Evolutionary conservation across 2,329 filamentous ascomycete genomes (phyloP).

Genomic region (Bimuria novae-zelandiae): DNA sequence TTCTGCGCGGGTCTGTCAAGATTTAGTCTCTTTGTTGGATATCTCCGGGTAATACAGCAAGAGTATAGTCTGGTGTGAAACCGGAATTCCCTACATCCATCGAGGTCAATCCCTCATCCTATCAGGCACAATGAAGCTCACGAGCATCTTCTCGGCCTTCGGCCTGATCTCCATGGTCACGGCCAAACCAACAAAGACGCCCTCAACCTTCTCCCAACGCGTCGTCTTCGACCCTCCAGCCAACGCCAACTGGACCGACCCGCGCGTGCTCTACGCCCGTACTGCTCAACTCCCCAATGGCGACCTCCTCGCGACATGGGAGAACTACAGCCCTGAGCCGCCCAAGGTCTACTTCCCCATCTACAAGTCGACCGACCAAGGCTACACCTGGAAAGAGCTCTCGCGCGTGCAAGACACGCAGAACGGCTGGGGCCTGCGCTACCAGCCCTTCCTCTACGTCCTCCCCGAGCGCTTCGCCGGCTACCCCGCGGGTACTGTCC

Average conservation of each 20-base stretch:
- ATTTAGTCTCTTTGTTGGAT: too few relatives aligned
- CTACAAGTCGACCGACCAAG: constrained; percentile 52
- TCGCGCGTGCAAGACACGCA: constrained; percentile 66
- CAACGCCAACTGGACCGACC: constrained; percentile 50
- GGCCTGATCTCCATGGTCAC: constrained; percentile 16
- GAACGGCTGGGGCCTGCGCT: constrained; percentile 68
- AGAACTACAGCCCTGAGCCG: constrained; percentile 57
- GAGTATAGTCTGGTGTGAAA: too few relatives aligned
- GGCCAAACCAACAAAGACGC: constrained; percentile 26
- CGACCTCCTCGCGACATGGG: constrained; percentile 58
- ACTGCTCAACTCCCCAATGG: constrained; percentile 52
- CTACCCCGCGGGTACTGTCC: constrained; percentile 65
- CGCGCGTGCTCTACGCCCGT: constrained; percentile 58
- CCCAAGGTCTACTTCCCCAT: constrained; percentile 53
- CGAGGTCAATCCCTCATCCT: background rate
- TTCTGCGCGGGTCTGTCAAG: too few relatives aligned
- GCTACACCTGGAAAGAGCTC: constrained; percentile 64
- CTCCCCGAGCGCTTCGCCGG: constrained; percentile 62
- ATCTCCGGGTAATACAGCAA: too few relatives aligned
- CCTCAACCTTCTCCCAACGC: constrained; percentile 37
- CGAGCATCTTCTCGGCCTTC: constrained; percentile 28
- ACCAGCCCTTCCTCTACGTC: constrained; percentile 71
- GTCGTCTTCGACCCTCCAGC: constrained; percentile 52
- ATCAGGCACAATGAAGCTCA: constrained; percentile 38
- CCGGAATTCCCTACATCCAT: too few relatives aligned